A percentile compares a stretch with the other conserved stretches of the same genome.
These are phyloP conservation scores for Cyanidium caldarium DNA, from an alignment of 23 red algal species.

Conservation along the genomic window DNA sequence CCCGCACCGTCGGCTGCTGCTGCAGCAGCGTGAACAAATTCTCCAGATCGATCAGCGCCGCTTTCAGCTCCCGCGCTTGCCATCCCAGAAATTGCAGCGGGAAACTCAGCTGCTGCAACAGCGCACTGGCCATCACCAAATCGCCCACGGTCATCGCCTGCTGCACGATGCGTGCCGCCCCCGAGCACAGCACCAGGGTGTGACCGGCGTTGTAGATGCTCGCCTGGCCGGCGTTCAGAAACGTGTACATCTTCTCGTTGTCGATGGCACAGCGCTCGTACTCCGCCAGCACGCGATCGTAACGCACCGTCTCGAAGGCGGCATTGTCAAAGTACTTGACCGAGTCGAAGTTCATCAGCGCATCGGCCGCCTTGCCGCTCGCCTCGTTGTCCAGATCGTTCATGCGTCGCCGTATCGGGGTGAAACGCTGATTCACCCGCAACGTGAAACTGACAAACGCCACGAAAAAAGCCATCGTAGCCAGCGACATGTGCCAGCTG, in stretches of 20 bases:
- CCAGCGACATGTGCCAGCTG: constrained; percentile 21
- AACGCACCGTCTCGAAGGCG: constrained; percentile 38
- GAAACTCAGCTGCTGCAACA: constrained; percentile 87
- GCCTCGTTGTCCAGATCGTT: constrained; percentile 72
- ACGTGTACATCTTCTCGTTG: constrained; percentile 61
- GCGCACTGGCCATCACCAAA: constrained; percentile 59
- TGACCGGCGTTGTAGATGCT: constrained; percentile 39
- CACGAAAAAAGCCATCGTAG: constrained; percentile 48
- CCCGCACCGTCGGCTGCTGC: constrained; percentile 18
- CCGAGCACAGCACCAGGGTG: constrained; percentile 28
- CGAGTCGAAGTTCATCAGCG: constrained; percentile 48
- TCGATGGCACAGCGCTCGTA: constrained; percentile 43
- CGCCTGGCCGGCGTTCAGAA: constrained; percentile 62
- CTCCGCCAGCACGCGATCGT: constrained; percentile 43
- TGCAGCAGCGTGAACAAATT: constrained; percentile 75
- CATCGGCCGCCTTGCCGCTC: constrained; percentile 52
- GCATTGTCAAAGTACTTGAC: constrained; percentile 57
- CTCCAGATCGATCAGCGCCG: constrained; percentile 76
- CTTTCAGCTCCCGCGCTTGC: constrained; percentile 94
- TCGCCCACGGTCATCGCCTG: constrained; percentile 64
- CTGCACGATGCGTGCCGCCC: constrained; percentile 29
- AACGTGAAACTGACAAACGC: constrained; percentile 52
- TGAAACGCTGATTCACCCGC: constrained; percentile 35
- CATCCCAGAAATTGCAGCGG: constrained; percentile 92
- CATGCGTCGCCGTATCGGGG: constrained; percentile 22